Conservation (phyloP, 2,329 filamentous ascomycete genomes). For the Tolypocladium tundrense region DNA sequence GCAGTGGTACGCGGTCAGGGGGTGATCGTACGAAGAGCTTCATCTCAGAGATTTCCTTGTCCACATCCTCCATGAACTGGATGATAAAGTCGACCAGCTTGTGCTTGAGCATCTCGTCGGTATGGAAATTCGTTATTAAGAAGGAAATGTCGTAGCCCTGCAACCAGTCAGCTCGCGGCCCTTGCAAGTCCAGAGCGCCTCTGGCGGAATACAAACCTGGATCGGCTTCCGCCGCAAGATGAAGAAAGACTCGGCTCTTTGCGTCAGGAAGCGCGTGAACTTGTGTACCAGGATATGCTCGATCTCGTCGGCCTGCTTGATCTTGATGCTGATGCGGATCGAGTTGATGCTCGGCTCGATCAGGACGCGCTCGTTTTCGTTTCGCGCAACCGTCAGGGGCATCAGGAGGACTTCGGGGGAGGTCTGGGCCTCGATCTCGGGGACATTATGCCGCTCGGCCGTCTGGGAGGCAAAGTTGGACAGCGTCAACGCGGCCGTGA, state of each 20-base stretch:
- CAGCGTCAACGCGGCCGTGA: conserved; percentile 78
- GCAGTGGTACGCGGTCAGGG: no score
- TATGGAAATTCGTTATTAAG: conserved; percentile 97
- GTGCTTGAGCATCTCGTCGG: conserved; percentile 97
- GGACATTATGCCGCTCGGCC: conserved; percentile 94
- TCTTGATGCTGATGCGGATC: conserved; percentile 93
- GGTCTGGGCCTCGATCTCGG: conserved; percentile 86
- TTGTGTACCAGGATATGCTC: conserved; percentile 98
- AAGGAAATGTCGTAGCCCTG: conserved; percentile 98
- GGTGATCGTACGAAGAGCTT: conserved; percentile 78
- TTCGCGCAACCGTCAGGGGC: conserved; percentile 80
- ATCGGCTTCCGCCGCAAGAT: conserved; percentile 92
- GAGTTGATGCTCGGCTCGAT: conserved; percentile 97
- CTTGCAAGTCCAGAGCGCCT: not conserved
- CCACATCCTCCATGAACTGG: conserved; percentile 98
- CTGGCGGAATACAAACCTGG: conserved; percentile 47
- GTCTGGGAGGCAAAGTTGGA: conserved; percentile 98
- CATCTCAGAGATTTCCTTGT: conserved; percentile 99
- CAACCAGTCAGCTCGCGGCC: conserved; percentile 8
- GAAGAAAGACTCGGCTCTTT: conserved; percentile 94
- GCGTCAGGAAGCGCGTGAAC: conserved; percentile 92
- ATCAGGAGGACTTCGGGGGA: conserved; percentile 92
- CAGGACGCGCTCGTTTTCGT: conserved; percentile 93
- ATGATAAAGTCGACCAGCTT: conserved; percentile 99
- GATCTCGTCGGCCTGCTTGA: conserved; percentile 99